These are phyloP conservation scores for Curvularia spicifera DNA, from an alignment of 2,329 filamentous ascomycete genomes.

Conservation along the genomic window DNA sequence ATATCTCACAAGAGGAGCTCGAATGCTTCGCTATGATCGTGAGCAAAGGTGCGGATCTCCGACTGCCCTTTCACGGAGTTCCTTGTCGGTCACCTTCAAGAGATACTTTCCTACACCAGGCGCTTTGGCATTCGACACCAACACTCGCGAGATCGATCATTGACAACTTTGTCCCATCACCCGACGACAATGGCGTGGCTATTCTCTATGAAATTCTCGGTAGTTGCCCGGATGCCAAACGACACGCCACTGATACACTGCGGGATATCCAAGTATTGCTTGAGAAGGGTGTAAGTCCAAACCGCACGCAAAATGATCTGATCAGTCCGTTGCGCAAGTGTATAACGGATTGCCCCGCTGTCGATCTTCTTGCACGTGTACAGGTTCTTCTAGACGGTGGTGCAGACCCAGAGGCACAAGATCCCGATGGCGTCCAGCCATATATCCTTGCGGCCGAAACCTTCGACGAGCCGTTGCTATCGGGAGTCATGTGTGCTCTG, in stretches of 20 bases:
- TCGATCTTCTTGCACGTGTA: slow-evolving; percentile 37
- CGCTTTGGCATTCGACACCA: slow-evolving; percentile 44
- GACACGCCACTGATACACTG: slow-evolving; percentile 40
- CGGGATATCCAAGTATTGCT: slow-evolving; percentile 42
- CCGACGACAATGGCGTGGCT: slow-evolving; percentile 24
- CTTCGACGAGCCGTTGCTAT: slow-evolving; percentile 35
- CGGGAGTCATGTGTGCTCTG: slow-evolving; percentile 35
- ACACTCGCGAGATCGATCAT: slow-evolving; percentile 32
- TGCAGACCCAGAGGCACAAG: slow-evolving; percentile 39
- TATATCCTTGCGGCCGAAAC: slow-evolving; percentile 37
- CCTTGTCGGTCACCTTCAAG: slow-evolving; percentile 29
- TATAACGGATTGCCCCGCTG: slow-evolving; percentile 35
- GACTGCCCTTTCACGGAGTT: slow-evolving; percentile 28
- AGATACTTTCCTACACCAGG: slow-evolving; percentile 41
- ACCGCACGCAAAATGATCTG: slow-evolving; percentile 24
- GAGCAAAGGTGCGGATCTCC: slow-evolving; percentile 32
- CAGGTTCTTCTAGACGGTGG: slow-evolving; percentile 37
- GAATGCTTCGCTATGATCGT: slow-evolving; percentile 40
- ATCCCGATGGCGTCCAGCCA: slow-evolving; percentile 28
- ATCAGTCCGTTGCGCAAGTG: slow-evolving; percentile 35
- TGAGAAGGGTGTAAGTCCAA: slow-evolving; percentile 36
- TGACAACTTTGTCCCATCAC: slow-evolving; percentile 23
- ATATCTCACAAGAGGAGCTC: slow-evolving; percentile 29
- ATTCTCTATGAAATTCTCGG: slow-evolving; percentile 42
- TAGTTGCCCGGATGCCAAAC: slow-evolving; percentile 38